A percentile compares a stretch with the other conserved stretches of the same genome.
Conservation (phyloP, 805 yeast species). For the Myxozyma melibiosi region DNA sequence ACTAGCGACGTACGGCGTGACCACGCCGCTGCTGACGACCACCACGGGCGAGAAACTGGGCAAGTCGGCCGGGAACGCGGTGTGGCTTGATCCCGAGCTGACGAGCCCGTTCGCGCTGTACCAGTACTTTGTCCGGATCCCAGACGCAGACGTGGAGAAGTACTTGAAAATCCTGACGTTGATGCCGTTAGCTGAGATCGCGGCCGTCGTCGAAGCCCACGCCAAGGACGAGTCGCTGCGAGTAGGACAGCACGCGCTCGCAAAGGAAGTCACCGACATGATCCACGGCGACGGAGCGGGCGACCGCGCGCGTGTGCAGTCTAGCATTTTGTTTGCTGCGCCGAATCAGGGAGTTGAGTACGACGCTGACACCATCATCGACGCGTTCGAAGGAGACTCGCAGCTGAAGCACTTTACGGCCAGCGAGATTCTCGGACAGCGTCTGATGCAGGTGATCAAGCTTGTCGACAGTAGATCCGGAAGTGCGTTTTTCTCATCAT, state of each 20-base stretch:
- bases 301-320: slow-evolving; percentile 62
- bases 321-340: slow-evolving; percentile 66
- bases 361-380: slow-evolving; percentile 50
- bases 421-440: slow-evolving; percentile 45
- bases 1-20: slow-evolving; percentile 65
- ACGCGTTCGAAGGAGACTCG: slow-evolving; percentile 61
- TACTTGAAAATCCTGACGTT: slow-evolving; percentile 78
- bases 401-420: slow-evolving; percentile 49
- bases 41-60: slow-evolving; percentile 93
- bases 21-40: slow-evolving; percentile 87
- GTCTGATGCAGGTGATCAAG: slow-evolving; percentile 58
- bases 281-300: slow-evolving; percentile 84
- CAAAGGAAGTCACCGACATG: slow-evolving; percentile 81
- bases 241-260: slow-evolving; percentile 74
- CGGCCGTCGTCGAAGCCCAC: slow-evolving; percentile 57
- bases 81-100: slow-evolving; percentile 73
- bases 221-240: slow-evolving; percentile 60
- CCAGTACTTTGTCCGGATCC: slow-evolving; percentile 75
- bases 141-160: slow-evolving; percentile 72
- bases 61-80: slow-evolving; percentile 95
- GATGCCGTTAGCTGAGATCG: slow-evolving; percentile 65
- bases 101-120: slow-evolving; percentile 82
- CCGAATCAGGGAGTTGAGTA: slow-evolving; percentile 50
- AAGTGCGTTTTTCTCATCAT: slow-evolving; percentile 41
- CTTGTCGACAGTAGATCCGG: slow-evolving; percentile 19